Evolutionary conservation across 129 eudicot genomes (phyloP), one percentile per base, ranked within the genome.

Genomic region (Smallanthus sonchifolius): DNA sequence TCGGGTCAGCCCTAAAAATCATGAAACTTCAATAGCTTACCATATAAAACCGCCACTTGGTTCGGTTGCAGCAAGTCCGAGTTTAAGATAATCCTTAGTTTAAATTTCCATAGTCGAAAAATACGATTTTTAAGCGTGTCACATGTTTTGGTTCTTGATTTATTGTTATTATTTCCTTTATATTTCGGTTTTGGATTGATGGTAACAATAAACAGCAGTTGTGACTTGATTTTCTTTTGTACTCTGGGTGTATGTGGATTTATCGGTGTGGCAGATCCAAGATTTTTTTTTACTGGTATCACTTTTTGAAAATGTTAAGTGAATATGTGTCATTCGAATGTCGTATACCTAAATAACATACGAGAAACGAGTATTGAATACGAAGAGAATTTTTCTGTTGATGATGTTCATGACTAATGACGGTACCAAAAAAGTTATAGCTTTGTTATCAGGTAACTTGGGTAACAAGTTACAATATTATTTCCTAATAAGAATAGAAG

Each of bases 1-100:
- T 91, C 3, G 76, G 7, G 39, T 80, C 93, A 19, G 43, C 87
- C 60, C 76, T 94, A 75, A 79, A 65, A 82, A 85, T 78, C 85
- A 78, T 94, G 80, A 88, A 83, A 74, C 73, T 91, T 47, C 67
- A 75, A 48, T 78, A 73, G 51, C 19, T 56, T 52, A 10, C 11
- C 20, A 45, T 69, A n/a, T 70, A 59, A 69, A 77, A 43, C 62
- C 11, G 49, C 61, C 20, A 19, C 2, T 3, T 70, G 44, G 42
- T 70, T 51, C 37, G 34, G 15, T 49, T 43, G 24, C 47, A 54
- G 59, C 48, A 54, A 6, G 16, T 51, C 35, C 17, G 62, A 75
- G 68, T 54, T 32, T 45, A 65, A 17, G 67, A 61, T 60, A 5
- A 40, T 52, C 17, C 30, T 52, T 45, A 45, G 51, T 45, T 52